phyloP scores from a whole-genome alignment of 1,284 basidiomycete genomes.

The Tilletia caries region DNA sequence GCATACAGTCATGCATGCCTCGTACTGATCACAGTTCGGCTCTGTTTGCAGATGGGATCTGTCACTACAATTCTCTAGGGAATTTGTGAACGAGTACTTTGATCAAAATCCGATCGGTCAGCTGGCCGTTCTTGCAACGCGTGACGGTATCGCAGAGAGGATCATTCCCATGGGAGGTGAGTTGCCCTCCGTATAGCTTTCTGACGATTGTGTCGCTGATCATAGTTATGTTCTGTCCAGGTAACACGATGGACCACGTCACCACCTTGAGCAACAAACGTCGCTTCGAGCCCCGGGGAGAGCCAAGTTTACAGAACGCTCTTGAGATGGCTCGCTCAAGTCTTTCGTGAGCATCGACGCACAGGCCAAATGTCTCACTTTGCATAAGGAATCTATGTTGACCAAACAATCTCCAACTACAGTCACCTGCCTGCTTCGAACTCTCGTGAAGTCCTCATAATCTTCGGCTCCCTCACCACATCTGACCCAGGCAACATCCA shows the following conservation, averaged over 20 bases:
- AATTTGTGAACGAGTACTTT: slow-evolving; percentile 94
- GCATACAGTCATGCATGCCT: neutral
- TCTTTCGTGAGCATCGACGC: slow-evolving; percentile 59
- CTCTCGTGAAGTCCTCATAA: slow-evolving; percentile 85
- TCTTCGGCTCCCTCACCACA: slow-evolving; percentile 91
- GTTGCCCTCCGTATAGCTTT: neutral
- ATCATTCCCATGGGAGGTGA: slow-evolving; percentile 69
- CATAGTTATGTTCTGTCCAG: slow-evolving; percentile 55
- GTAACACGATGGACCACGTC: slow-evolving; percentile 90
- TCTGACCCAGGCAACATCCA: slow-evolving; percentile 96
- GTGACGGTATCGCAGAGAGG: slow-evolving; percentile 49
- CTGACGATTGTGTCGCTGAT: neutral
- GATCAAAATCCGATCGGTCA: slow-evolving; percentile 99
- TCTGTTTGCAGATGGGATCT: slow-evolving; percentile 63
- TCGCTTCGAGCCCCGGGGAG: slow-evolving; percentile 81
- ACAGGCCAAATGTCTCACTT: neutral
- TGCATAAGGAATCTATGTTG: neutral
- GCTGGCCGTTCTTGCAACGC: slow-evolving; percentile 49
- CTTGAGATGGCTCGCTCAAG: slow-evolving; percentile 72
- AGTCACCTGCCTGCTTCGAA: slow-evolving; percentile 86
- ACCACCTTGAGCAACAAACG: slow-evolving; percentile 79
- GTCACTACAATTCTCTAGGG: slow-evolving; percentile 70
- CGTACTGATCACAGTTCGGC: neutral
- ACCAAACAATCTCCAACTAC: neutral
- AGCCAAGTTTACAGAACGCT: slow-evolving; percentile 93